Percentiles rank a stretch among this genome's conserved stretches.
phyloP scores from a whole-genome alignment of 352 stramenopile species.

The Phytophthora sp. region DNA sequence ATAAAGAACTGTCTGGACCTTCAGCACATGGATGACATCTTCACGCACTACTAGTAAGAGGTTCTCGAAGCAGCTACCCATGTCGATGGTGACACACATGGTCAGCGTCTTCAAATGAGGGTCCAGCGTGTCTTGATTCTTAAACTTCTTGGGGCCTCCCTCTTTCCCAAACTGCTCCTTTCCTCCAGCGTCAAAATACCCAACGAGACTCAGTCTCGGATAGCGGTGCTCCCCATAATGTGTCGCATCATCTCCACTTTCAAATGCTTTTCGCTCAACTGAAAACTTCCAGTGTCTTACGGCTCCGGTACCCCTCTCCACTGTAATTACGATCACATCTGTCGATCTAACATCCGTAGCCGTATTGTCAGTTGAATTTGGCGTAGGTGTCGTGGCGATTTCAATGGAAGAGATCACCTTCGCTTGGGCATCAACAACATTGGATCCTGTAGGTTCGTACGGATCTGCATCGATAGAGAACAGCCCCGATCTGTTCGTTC shows the following conservation, averaged over 20 bases:
- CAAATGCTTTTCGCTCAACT: constrained; percentile 17
- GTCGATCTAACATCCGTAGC: not conserved
- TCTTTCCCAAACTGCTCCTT: constrained; percentile 25
- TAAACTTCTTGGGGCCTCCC: constrained; percentile 11
- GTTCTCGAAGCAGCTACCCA: constrained; percentile 53
- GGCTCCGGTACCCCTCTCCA: constrained; percentile 34
- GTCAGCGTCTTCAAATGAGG: constrained; percentile 27
- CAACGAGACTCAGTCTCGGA: constrained; percentile 40
- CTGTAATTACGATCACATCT: constrained; percentile 43
- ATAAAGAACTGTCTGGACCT: constrained; percentile 59
- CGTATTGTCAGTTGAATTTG: not conserved
- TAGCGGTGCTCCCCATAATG: constrained; percentile 17
- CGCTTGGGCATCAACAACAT: not conserved
- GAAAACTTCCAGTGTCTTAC: constrained; percentile 54
- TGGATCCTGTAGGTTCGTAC: constrained; percentile 18
- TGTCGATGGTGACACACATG: constrained; percentile 61
- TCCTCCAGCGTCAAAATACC: constrained; percentile 28
- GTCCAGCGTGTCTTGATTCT: constrained; percentile 24
- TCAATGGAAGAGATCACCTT: constrained; percentile 26
- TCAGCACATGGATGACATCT: constrained; percentile 73
- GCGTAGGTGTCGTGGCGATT: constrained; percentile 6
- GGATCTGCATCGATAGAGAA: constrained; percentile 32
- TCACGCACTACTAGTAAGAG: constrained; percentile 57
- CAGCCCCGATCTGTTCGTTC: constrained; percentile 15
- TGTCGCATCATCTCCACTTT: not conserved